Conservation (phyloP, 2,329 filamentous ascomycete genomes). For the Cordyceps pruinosa region DNA sequence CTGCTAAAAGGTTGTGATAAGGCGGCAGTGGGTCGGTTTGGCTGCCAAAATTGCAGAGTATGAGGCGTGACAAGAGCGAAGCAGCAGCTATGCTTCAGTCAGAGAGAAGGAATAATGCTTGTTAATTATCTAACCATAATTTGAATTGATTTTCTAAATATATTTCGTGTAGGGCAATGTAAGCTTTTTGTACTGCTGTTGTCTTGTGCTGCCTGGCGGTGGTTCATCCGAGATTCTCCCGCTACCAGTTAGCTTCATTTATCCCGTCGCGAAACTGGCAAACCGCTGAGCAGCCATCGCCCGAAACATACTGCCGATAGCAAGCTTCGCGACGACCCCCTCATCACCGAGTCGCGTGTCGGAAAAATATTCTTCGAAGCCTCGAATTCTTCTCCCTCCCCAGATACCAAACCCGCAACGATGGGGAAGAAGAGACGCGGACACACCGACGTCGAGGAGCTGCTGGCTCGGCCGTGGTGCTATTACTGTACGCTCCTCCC, state of each 20-base stretch:
- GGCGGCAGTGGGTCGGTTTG: background rate
- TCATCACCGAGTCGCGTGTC: background rate
- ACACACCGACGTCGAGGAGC: constrained; percentile 79
- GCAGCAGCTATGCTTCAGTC: background rate
- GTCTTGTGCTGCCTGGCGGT: background rate
- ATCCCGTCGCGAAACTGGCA: constrained; percentile 1
- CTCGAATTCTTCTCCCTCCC: background rate
- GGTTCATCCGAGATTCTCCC: constrained; percentile 10
- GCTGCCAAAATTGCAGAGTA: background rate
- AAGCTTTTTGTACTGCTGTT: background rate
- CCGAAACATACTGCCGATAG: background rate
- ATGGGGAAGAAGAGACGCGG: constrained; percentile 91
- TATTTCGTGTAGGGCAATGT: no score
- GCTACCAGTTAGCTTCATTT: constrained; percentile 3
- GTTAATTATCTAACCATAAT: background rate
- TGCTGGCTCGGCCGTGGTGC: constrained; percentile 86
- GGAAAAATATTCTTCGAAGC: no score
- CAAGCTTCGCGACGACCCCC: background rate
- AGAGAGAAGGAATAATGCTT: no score
- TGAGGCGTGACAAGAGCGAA: background rate
- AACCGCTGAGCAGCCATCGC: background rate
- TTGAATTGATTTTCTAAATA: background rate
- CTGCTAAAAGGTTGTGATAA: background rate
- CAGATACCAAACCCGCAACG: background rate
- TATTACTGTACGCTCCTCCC: constrained; percentile 77